Conservation (phyloP, 331 rosid species). For the Quercus tomentella region DNA sequence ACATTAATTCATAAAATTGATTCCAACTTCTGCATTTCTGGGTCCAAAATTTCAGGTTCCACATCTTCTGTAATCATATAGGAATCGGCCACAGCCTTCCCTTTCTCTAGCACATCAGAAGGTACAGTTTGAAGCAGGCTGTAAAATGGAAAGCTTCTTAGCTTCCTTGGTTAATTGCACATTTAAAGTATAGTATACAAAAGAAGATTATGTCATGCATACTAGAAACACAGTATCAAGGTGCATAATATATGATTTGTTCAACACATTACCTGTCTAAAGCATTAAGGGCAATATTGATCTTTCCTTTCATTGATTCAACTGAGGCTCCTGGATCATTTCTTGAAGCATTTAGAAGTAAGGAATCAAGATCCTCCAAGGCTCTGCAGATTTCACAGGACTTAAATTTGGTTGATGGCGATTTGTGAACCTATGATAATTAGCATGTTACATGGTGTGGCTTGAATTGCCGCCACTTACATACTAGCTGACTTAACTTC, state of each 20-base stretch:
- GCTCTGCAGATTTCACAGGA: constrained; percentile 46
- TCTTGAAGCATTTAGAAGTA: constrained; percentile 77
- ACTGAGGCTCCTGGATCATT: constrained; percentile 72
- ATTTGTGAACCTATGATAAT: not conserved
- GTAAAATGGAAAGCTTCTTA: constrained; percentile 30
- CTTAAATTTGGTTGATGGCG: not conserved
- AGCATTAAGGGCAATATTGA: constrained; percentile 49
- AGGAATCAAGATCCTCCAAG: constrained; percentile 81
- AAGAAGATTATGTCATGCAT: not conserved
- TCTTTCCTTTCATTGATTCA: constrained; percentile 67
- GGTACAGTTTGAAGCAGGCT: constrained; percentile 93
- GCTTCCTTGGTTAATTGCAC: not conserved
- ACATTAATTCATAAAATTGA: constrained; percentile 47
- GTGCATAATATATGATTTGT: not conserved
- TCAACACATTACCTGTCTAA: constrained; percentile 54
- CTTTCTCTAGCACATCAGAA: constrained; percentile 68
- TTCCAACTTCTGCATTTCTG: constrained; percentile 63
- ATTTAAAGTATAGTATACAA: not conserved
- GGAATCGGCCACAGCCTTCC: constrained; percentile 69
- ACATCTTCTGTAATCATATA: constrained; percentile 49
- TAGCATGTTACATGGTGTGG: too few species aligned
- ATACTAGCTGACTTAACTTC: too few species aligned
- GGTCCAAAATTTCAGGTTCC: constrained; percentile 46
- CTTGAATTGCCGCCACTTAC: too few species aligned
- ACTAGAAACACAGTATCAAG: not conserved